Evolutionary conservation across 345 rosid species (phyloP).

Genomic region (Brassica incana): DNA sequence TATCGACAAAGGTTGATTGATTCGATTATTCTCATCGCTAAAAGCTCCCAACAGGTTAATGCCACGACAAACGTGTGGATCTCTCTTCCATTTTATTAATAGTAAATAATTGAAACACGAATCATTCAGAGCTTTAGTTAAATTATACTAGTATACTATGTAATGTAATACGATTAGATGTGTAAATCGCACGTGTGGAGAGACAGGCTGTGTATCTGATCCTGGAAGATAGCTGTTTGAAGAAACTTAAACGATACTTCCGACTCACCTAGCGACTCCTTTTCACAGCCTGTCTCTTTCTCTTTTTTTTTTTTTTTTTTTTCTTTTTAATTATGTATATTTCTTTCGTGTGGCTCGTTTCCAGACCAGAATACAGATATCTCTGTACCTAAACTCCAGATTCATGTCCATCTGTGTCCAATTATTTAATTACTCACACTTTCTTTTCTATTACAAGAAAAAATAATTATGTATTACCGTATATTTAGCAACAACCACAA

Average conservation of each 20-base stretch:
- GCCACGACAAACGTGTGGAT: conserved; percentile 35
- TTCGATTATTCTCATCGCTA: conserved; percentile 29
- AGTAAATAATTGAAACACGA: conserved; percentile 22
- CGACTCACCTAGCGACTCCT: conserved; percentile 16
- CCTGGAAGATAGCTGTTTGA: conserved; percentile 29
- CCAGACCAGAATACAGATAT: conserved; percentile 30
- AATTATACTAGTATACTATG: background rate
- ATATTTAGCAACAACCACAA: background rate
- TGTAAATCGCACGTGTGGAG: conserved; percentile 32
- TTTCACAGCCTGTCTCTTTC: conserved; percentile 38
- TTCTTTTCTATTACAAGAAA: conserved; percentile 1
- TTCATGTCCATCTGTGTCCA: conserved; percentile 32
- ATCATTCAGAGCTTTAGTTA: conserved; percentile 21
- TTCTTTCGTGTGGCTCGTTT: conserved; percentile 16
- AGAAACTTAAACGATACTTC: conserved; percentile 43
- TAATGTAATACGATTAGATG: conserved; percentile 21
- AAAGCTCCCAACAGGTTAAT: conserved; percentile 30
- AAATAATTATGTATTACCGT: background rate
- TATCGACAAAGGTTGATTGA: conserved; percentile 23
- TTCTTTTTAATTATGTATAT: background rate
- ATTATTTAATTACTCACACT: conserved; percentile 15
- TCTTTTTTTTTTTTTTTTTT: conserved; percentile 5
- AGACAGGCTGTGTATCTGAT: conserved; percentile 34
- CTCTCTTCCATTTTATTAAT: conserved; percentile 11
- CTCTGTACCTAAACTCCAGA: conserved; percentile 37